These are phyloP conservation scores for Calonectria multiphialidica DNA, from an alignment of 2,329 filamentous ascomycete genomes.

Conservation along the genomic window DNA sequence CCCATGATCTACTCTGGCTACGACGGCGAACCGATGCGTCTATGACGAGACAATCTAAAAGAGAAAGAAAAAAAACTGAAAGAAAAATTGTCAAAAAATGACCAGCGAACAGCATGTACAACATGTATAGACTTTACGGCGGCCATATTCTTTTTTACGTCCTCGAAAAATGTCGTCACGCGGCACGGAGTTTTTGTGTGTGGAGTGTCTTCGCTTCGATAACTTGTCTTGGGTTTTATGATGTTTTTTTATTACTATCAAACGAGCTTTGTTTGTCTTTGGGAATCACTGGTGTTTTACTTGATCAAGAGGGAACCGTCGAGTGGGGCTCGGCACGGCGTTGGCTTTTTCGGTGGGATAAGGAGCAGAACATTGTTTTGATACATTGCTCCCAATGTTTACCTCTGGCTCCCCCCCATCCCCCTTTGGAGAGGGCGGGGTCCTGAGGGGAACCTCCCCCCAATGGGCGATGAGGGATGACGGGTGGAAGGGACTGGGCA, in stretches of 20 bases:
- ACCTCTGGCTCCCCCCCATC: background rate
- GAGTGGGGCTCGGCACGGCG: constrained; percentile 27
- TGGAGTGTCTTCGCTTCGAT: constrained; percentile 17
- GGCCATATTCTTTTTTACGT: constrained; percentile 38
- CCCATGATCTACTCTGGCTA: constrained; percentile 70
- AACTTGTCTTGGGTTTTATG: constrained; percentile 20
- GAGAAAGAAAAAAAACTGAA: background rate
- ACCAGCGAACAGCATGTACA: constrained; percentile 24
- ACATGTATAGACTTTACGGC: constrained; percentile 40
- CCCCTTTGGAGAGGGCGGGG: constrained; percentile 1
- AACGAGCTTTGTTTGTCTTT: background rate
- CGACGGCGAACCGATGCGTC: constrained; percentile 58
- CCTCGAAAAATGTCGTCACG: constrained; percentile 33
- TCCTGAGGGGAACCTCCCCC: constrained; percentile 3
- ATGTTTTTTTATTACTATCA: background rate
- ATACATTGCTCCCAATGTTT: constrained; percentile 5
- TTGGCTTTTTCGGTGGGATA: constrained; percentile 22
- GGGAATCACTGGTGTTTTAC: constrained; percentile 17
- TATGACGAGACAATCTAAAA: constrained; percentile 41
- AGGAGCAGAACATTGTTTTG: background rate
- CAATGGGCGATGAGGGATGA: constrained; percentile 15
- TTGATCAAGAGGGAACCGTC: constrained; percentile 5
- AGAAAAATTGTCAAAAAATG: background rate
- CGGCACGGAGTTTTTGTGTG: constrained; percentile 37
- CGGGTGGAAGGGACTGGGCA: background rate